Evolutionary conservation across 176 grass and related monocot genomes (phyloP).

Genomic region (Eleusine coracana): DNA sequence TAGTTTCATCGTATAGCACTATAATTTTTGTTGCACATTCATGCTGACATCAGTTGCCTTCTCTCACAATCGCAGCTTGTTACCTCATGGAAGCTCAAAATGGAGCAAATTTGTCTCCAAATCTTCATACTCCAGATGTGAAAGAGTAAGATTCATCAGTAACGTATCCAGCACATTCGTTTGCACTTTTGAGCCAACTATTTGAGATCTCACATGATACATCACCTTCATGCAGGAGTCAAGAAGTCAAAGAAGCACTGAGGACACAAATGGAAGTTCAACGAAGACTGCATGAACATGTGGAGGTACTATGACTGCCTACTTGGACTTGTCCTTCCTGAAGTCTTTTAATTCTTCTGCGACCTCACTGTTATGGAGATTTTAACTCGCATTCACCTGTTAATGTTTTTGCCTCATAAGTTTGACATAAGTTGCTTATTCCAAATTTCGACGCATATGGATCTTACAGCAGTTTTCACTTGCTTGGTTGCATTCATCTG

Average conservation of each 20-base stretch:
- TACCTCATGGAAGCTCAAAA: slow-evolving; percentile 61
- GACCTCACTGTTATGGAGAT: not conserved
- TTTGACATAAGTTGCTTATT: not conserved
- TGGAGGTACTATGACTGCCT: slow-evolving; percentile 40
- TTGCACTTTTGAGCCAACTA: not conserved
- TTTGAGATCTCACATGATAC: not conserved
- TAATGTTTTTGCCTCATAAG: not conserved
- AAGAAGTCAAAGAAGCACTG: slow-evolving; percentile 61
- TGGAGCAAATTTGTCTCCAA: slow-evolving; percentile 60
- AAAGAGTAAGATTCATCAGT: slow-evolving; percentile 55
- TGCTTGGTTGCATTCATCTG: not conserved
- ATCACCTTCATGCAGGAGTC: slow-evolving; percentile 37
- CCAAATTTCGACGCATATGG: not conserved
- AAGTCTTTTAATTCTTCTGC: not conserved
- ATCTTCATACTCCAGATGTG: slow-evolving; percentile 52
- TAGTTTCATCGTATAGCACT: not conserved
- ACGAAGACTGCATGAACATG: slow-evolving; percentile 56
- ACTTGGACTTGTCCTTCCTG: not conserved
- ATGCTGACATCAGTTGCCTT: slow-evolving; percentile 20
- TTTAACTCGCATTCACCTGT: not conserved
- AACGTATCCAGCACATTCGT: not conserved
- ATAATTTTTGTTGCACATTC: not conserved
- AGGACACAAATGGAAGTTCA: slow-evolving; percentile 67
- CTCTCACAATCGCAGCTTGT: slow-evolving; percentile 59
- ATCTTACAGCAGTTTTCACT: not conserved